Evolutionary conservation across 805 yeast genomes (phyloP).

Genomic region (Hanseniaspora hatyaiensis): DNA sequence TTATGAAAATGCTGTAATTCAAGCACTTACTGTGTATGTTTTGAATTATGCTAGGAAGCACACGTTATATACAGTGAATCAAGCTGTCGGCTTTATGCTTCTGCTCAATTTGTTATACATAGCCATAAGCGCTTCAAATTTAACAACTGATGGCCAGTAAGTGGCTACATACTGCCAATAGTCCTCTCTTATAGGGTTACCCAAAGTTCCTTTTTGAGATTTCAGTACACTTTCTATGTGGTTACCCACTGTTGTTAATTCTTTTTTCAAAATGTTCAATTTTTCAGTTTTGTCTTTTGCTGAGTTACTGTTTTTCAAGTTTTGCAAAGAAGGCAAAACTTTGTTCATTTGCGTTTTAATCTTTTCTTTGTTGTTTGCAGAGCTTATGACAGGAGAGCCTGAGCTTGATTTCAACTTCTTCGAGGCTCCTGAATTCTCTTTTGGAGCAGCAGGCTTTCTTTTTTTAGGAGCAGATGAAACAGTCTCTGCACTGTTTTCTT

Average conservation of each 20-base stretch:
- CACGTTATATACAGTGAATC: too few species aligned
- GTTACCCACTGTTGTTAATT: conserved; percentile 62
- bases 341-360: conserved; percentile 39
- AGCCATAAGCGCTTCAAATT: conserved; percentile 54
- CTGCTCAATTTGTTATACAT: conserved; percentile 56
- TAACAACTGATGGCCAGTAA: conserved; percentile 83
- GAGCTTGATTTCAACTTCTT: background rate
- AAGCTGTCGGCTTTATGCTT: background rate
- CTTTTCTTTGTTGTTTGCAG: conserved; percentile 1
- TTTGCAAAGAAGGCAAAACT: conserved; percentile 53
- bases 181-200: conserved; percentile 19
- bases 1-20: too few species aligned
- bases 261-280: conserved; percentile 57
- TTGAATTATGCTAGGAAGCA: too few species aligned
- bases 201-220: conserved; percentile 27
- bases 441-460: background rate
- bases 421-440: background rate
- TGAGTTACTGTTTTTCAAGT: conserved; percentile 56
- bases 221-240: conserved; percentile 36
- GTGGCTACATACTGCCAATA: conserved; percentile 70
- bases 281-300: conserved; percentile 68
- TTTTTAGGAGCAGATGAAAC: background rate
- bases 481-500: background rate
- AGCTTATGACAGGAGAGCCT: background rate
- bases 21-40: too few species aligned